A percentile compares a stretch with the other conserved stretches of the same genome.
phyloP scores from a whole-genome alignment of 2,329 filamentous ascomycete genomes.

The Cryoendolithus antarcticus region DNA sequence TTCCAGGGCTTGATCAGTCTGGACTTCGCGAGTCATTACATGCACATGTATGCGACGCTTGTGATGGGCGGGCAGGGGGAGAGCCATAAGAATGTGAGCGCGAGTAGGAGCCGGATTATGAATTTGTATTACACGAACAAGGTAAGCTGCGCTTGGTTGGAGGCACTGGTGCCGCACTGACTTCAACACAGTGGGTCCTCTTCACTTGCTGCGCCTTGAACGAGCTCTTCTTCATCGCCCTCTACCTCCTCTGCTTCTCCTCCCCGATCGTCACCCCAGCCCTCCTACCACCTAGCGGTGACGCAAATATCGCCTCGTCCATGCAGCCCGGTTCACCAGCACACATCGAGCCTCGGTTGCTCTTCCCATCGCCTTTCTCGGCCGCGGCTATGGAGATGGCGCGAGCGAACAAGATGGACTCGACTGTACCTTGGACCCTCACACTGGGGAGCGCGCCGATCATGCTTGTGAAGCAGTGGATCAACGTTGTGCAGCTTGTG shows the following conservation, averaged over 20 bases:
- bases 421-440: conserved; percentile 60
- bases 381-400: conserved; percentile 86
- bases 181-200: conserved; percentile 58
- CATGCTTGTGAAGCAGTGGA: conserved; percentile 83
- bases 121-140: conserved; percentile 97
- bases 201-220: conserved; percentile 86
- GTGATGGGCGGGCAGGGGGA: conserved; percentile 67
- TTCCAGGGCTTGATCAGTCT: conserved; percentile 90
- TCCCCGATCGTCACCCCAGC: conserved; percentile 80
- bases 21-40: conserved; percentile 92
- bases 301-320: conserved; percentile 29
- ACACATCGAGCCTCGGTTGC: conserved; percentile 53
- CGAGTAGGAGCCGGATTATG: conserved; percentile 74
- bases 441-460: conserved; percentile 69
- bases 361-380: conserved; percentile 83
- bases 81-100: conserved; percentile 90
- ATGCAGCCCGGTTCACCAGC: conserved; percentile 55
- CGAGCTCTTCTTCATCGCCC: conserved; percentile 93
- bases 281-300: conserved; percentile 47
- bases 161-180: conserved; percentile 77
- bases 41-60: conserved; percentile 96
- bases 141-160: conserved; percentile 73
- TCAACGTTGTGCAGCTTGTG: conserved; percentile 88
- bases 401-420: conserved; percentile 67
- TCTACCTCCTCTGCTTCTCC: conserved; percentile 95